A percentile compares a stretch with the other conserved stretches of the same genome.
Conservation (phyloP, 257 asterid species). For the Solanum bukasovii region DNA sequence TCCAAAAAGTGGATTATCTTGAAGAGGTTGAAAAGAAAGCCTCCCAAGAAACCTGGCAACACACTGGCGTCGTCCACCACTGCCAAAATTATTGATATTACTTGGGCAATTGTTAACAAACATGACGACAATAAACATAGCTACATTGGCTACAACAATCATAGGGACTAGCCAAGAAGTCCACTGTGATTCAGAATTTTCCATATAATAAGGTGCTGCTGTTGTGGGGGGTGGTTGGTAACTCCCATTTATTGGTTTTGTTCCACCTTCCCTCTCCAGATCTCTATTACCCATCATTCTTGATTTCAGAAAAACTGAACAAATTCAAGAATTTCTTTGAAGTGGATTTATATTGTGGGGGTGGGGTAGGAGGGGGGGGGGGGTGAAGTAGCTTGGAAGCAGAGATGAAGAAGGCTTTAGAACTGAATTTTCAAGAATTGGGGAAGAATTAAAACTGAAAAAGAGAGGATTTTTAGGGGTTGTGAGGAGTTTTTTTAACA, state of each 20-base stretch:
- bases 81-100: slow-evolving; percentile 16
- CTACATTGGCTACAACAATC: slow-evolving; percentile 81
- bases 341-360: background rate
- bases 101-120: slow-evolving; percentile 75
- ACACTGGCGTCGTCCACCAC: slow-evolving; percentile 41
- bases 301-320: background rate
- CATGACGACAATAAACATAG: slow-evolving; percentile 77
- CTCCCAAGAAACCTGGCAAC: slow-evolving; percentile 80
- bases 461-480: background rate
- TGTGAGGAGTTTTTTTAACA: background rate
- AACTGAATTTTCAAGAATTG: slow-evolving; percentile 35
- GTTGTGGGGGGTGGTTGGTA: slow-evolving; percentile 19
- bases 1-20: slow-evolving; percentile 90
- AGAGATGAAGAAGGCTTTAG: slow-evolving; percentile 12
- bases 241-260: slow-evolving; percentile 24
- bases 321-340: background rate
- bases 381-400: slow-evolving; percentile 37
- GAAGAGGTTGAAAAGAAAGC: slow-evolving; percentile 85
- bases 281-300: slow-evolving; percentile 42
- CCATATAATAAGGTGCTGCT: slow-evolving; percentile 34
- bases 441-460: slow-evolving; percentile 3
- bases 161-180: slow-evolving; percentile 90
- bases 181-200: slow-evolving; percentile 65
- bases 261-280: slow-evolving; percentile 47
- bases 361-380: slow-evolving; percentile 1